phyloP scores from a whole-genome alignment of 805 yeast genomes.

The Wickerhamomyces bisporus region DNA sequence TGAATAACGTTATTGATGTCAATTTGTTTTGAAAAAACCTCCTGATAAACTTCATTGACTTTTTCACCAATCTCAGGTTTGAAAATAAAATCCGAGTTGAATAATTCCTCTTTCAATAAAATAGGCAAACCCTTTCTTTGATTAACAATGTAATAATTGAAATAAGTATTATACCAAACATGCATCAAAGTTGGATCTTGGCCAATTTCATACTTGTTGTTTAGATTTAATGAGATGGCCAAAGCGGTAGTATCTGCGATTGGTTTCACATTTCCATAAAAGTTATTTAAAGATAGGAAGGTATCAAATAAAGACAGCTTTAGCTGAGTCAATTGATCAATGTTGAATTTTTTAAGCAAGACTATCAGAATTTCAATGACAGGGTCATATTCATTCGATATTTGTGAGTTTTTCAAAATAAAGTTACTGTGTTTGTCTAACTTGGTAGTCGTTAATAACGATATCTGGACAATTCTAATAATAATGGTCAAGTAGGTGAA shows the following conservation, averaged over 20 bases:
- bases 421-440: slow-evolving; percentile 10
- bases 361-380: slow-evolving; percentile 12
- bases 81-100: slow-evolving; percentile 9
- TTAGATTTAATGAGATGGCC: slow-evolving; percentile 14
- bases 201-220: slow-evolving; percentile 9
- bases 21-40: slow-evolving; percentile 5
- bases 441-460: slow-evolving; percentile 10
- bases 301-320: slow-evolving; percentile 9
- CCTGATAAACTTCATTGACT: slow-evolving; percentile 1
- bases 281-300: slow-evolving; percentile 7
- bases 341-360: slow-evolving; percentile 4
- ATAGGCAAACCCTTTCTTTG: slow-evolving; percentile 16
- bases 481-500: slow-evolving; percentile 12
- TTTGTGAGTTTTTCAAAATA: slow-evolving; percentile 9
- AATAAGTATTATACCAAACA: slow-evolving; percentile 17
- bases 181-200: slow-evolving; percentile 8
- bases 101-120: slow-evolving; percentile 13
- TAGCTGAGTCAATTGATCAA: slow-evolving; percentile 7
- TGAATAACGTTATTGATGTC: slow-evolving; percentile 3
- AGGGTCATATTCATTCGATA: slow-evolving; percentile 15
- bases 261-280: slow-evolving; percentile 7
- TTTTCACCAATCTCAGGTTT: slow-evolving; percentile 2
- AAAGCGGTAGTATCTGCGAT: not conserved
- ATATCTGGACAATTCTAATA: slow-evolving; percentile 16
- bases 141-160: slow-evolving; percentile 11